A percentile compares a stretch with the other conserved stretches of the same genome.
These are phyloP conservation scores for Aspergillus egyptiacus DNA, from an alignment of 495 filamentous ascomycete genomes.

Conservation along the genomic window DNA sequence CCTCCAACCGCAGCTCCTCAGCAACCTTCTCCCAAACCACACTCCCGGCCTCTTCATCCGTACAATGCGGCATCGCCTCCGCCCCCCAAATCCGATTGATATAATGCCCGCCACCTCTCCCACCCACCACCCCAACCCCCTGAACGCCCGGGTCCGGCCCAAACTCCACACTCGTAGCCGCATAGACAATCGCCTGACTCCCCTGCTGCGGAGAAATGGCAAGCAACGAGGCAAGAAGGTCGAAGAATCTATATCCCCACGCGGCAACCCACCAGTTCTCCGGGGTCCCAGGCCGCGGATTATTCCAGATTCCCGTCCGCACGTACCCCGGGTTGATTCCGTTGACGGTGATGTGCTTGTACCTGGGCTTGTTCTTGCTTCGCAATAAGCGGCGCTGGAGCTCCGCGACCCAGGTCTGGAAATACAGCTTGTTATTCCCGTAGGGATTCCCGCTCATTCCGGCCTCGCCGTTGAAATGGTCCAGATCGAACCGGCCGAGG, in stretches of 20 bases:
- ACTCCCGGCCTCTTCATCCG: conserved; percentile 10
- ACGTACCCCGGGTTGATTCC: conserved; percentile 24
- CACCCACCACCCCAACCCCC: conserved; percentile 16
- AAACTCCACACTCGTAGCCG: conserved; percentile 12
- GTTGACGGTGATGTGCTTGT: conserved; percentile 24
- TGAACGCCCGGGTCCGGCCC: background rate
- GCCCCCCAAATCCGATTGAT: conserved; percentile 27
- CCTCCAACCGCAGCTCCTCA: conserved; percentile 15
- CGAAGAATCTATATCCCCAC: background rate
- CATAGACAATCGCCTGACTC: conserved; percentile 20
- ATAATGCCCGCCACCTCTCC: conserved; percentile 21
- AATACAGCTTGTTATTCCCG: conserved; percentile 23
- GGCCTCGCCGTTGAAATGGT: conserved; percentile 7
- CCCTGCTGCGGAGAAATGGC: conserved; percentile 21
- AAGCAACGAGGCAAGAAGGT: conserved; percentile 3
- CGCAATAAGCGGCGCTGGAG: conserved; percentile 14
- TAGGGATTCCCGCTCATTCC: conserved; percentile 11
- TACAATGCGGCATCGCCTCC: conserved; percentile 6
- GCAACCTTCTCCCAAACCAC: conserved; percentile 18
- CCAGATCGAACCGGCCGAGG: conserved; percentile 14
- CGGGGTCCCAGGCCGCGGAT: conserved; percentile 1
- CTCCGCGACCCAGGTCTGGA: conserved; percentile 24
- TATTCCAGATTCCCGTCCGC: conserved; percentile 17
- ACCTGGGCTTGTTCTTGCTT: background rate
- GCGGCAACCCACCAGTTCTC: background rate